phyloP scores from a whole-genome alignment of 2,329 filamentous ascomycete species.

The Paramyrothecium roridum region DNA sequence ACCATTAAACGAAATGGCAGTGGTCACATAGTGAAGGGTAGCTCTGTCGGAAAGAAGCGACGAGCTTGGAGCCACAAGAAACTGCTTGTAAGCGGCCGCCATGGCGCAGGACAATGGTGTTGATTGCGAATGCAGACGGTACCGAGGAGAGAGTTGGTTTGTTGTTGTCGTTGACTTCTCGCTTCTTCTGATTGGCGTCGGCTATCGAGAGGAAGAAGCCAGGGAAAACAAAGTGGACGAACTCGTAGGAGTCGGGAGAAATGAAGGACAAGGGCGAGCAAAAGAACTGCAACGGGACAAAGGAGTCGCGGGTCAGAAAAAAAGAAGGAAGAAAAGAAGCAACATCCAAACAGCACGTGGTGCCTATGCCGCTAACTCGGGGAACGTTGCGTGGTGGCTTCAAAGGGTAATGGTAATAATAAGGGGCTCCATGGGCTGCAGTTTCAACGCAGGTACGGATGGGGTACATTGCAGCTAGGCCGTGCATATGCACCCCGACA shows the following conservation, averaged over 20 bases:
- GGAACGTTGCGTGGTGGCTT: neutral
- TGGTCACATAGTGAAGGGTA: constrained; percentile 84
- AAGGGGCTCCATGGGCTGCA: neutral
- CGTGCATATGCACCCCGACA: neutral
- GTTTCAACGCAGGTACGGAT: neutral
- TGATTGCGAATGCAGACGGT: neutral
- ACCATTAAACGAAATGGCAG: constrained; percentile 70
- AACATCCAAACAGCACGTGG: neutral
- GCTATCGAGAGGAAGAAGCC: neutral
- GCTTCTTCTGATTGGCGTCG: too few relatives aligned
- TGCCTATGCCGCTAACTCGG: neutral
- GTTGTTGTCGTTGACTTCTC: neutral
- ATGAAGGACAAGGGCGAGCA: neutral
- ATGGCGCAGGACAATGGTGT: constrained; percentile 23
- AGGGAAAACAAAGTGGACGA: neutral
- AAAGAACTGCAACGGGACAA: neutral
- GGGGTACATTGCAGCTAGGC: neutral
- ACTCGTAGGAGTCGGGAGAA: neutral
- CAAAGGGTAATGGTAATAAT: neutral
- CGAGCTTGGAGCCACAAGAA: constrained; percentile 64
- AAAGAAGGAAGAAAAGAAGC: neutral
- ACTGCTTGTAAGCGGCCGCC: constrained; percentile 64
- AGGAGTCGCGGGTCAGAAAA: neutral
- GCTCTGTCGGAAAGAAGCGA: constrained; percentile 63
- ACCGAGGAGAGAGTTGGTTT: neutral